A percentile compares a stretch with the other conserved stretches of the same genome.
phyloP scores from a whole-genome alignment of 129 eudicot genomes.

The Helianthus tuberosus region DNA sequence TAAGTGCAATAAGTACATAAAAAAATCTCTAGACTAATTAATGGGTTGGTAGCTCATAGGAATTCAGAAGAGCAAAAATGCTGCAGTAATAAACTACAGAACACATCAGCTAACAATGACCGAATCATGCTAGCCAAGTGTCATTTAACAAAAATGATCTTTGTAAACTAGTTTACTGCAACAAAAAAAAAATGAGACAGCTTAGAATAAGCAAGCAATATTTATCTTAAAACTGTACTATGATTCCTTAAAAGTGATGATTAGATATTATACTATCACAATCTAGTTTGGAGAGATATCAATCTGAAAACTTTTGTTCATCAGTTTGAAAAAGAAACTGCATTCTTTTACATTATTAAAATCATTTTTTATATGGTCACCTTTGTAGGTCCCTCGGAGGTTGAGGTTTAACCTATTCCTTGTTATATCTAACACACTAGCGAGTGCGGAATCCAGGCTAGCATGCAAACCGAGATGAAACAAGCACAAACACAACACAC shows the following conservation, averaged over 20 bases:
- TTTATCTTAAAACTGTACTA: not conserved
- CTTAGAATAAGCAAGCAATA: not conserved
- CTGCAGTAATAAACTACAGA: not conserved
- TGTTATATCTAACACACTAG: no score
- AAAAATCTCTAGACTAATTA: not conserved
- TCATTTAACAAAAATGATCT: not conserved
- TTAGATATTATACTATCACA: not conserved
- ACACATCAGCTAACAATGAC: not conserved
- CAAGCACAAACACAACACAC: no score
- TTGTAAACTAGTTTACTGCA: not conserved
- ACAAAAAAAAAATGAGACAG: not conserved
- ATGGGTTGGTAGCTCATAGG: not conserved
- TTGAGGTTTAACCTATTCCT: no score
- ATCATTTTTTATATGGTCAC: no score
- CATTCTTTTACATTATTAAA: no score
- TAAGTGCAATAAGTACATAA: slow-evolving; percentile 3
- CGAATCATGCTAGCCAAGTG: not conserved
- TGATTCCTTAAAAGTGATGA: not conserved
- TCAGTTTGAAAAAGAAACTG: not conserved
- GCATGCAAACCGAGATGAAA: no score
- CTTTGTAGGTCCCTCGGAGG: no score
- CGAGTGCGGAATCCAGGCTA: no score
- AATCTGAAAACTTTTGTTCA: not conserved
- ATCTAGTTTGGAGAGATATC: not conserved
- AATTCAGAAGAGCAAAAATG: not conserved